Evolutionary conservation across 495 filamentous ascomycete genomes (phyloP), one percentile per base, ranked within the genome.

Genomic region (Aspergillus cristatus): DNA sequence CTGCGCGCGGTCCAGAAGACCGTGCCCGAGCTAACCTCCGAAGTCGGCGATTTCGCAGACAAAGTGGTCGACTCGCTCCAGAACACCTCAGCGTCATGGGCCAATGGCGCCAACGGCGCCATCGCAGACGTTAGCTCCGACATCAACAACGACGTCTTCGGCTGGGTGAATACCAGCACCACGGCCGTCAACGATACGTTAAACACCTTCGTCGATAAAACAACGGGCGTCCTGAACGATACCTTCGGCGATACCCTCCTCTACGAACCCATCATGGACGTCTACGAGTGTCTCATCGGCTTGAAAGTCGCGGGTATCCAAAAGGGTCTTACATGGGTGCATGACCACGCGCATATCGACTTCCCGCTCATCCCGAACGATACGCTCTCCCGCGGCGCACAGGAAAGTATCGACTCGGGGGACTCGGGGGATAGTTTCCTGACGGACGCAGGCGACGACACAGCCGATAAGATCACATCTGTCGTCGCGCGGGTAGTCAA

Each of bases 81-180:
- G 47, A 74, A 81, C 34, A 79, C 86, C 7, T 93, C 86, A 14
- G 62, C 67, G 24, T 60, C 74, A 33, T 98, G 93, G 91, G 75
- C 90, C 7, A 59, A 67, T 24, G 74, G 74, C 17, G 78, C 87
- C 31, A 97, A 97, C 63, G 58, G 55, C 3, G 84, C 78, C 24
- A 82, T 96, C 51, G 58, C 55, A 16, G 61, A 65, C 29, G 75
- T 82, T 16, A 83, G 84, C 60, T 56, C 56, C 15, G 74, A 84
- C 15, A 74, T 98, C 54, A 98, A 97, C 62, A 41, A 76, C 16
- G 76, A 96, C 32, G 58, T 98, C 30, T 78, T 96, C 42, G 83
- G 87, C 41, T 94, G 89, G 84, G 86, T 94, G 18, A 82, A 78
- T 30, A 87, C 78, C 25, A 82, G 78, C 8, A 95, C 90, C 0